Base-by-base conservation (phyloP, 176 grass and related monocot species). In the Canna indica region DNA sequence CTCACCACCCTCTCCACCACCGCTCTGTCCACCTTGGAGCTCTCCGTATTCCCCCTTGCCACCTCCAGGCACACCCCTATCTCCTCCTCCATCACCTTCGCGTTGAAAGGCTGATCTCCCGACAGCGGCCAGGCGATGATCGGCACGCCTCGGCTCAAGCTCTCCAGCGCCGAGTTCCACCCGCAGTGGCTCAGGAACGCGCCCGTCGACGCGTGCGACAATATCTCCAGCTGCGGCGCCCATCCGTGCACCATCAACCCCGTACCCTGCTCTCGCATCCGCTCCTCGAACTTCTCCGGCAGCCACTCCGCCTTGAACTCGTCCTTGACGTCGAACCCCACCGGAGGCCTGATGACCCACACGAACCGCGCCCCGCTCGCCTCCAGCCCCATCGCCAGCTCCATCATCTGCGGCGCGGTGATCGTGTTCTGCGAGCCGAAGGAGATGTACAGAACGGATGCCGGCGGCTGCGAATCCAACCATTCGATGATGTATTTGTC, bases 391-490 rank as follows among this genome's bases (percentile, higher is more conserved):
- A 41, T 61, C 26, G 88, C 79, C n/a, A 88, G 82, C 56, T 76
- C 81, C 72, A 0, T 24, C 85, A 88, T 85, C 71, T 88, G 88
- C n/a, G 24, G 24, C 18, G 67, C 63, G 20, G 12, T 75, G 81
- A 91, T 77, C 61, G 38, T 81, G 85, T 78, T 83, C 73, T 85
- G 88, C 68, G 88, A 91, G 0, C 82, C 85, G 63, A 91, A 91
- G 0, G 79, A 85, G 14, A 91, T 1, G 78, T 91, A 88, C 26
- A 91, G 32, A 1, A 88, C 85, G 1, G 82, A 88, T 56, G 59
- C 71, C 68, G 79, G 64, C 30, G 78, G 64, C 10, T 72, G 76
- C 41, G 38, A 64, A 20, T 85, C 85, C 36, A 91, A 73, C 85
- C 88, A 91, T 57, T 36, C 36, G 39, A 84, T 17, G 66, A 79